Conservation (phyloP, 2,329 filamentous ascomycete species). For the Epichloe festucae region DNA sequence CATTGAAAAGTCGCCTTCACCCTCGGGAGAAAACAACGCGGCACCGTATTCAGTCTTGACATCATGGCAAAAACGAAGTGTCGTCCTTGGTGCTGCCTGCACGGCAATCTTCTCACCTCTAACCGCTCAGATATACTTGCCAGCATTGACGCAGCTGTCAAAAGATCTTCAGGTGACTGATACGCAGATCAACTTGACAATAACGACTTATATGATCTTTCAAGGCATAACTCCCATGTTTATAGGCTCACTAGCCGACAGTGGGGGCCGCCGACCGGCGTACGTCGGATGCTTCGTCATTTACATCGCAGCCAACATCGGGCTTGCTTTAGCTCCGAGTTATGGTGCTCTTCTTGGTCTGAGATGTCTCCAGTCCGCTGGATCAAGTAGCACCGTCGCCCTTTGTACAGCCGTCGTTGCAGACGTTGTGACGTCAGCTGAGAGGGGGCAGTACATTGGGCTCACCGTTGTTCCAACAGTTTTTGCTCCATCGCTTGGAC, state of each 20-base stretch:
- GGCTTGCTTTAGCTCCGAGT: conserved; percentile 34
- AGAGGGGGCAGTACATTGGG: conserved; percentile 48
- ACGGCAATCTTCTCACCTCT: conserved; percentile 33
- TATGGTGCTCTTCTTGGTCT: conserved; percentile 39
- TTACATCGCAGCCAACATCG: conserved; percentile 41
- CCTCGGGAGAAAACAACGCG: background rate
- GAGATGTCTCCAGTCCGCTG: conserved; percentile 43
- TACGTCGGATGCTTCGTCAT: conserved; percentile 40
- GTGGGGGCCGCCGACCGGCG: conserved; percentile 37
- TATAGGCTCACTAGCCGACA: conserved; percentile 42
- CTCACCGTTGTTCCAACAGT: conserved; percentile 35
- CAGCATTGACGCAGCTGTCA: conserved; percentile 36
- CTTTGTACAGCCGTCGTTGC: conserved; percentile 46
- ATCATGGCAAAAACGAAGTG: conserved; percentile 25
- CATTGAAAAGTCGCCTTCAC: conserved; percentile 8
- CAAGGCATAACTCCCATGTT: conserved; percentile 47
- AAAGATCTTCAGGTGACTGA: conserved; percentile 30
- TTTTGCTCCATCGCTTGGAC: conserved; percentile 36
- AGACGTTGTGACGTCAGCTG: conserved; percentile 48
- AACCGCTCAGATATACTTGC: conserved; percentile 40
- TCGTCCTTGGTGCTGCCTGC: conserved; percentile 26
- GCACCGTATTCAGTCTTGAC: conserved; percentile 26
- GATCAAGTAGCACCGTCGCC: conserved; percentile 46
- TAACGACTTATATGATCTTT: conserved; percentile 46
- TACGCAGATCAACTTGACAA: conserved; percentile 33